Evolutionary conservation across 768 basidiomycete species (phyloP).

Genomic region (Plicaturopsis crispa): DNA sequence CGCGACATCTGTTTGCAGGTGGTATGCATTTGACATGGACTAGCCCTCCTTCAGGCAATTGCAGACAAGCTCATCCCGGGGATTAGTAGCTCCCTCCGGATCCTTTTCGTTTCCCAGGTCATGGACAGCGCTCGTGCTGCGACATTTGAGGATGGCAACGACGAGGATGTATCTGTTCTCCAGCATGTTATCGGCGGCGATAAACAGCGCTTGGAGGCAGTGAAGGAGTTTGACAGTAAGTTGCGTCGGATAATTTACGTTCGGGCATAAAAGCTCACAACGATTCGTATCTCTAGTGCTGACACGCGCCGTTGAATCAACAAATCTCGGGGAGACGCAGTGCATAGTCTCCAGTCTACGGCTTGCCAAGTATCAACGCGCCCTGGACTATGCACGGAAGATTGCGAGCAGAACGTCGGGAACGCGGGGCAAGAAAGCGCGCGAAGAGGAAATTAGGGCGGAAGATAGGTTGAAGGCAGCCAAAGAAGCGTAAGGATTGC

Average conservation of each 20-base stretch:
- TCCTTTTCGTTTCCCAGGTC: slow-evolving; percentile 37
- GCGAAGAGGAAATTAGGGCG: too few species aligned
- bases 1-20: slow-evolving; percentile 11
- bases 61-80: slow-evolving; percentile 40
- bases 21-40: background rate
- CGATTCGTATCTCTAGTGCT: slow-evolving; percentile 5
- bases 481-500: background rate
- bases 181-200: slow-evolving; percentile 40
- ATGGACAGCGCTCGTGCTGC: slow-evolving; percentile 4
- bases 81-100: slow-evolving; percentile 30
- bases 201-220: slow-evolving; percentile 22
- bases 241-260: background rate
- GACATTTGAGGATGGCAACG: slow-evolving; percentile 8
- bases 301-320: slow-evolving; percentile 7
- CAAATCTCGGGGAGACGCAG: too few species aligned
- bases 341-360: too few species aligned
- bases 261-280: slow-evolving; percentile 7
- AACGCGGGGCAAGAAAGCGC: too few species aligned
- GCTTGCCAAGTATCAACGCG: too few species aligned
- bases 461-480: too few species aligned
- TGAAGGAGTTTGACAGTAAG: slow-evolving; percentile 21
- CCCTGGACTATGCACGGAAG: too few species aligned
- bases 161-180: slow-evolving; percentile 20
- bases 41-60: slow-evolving; percentile 31
- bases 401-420: too few species aligned